A percentile compares a stretch with the other conserved stretches of the same genome.
phyloP scores from a whole-genome alignment of 139 green algal genomes.

The Nannochloris sp. region DNA sequence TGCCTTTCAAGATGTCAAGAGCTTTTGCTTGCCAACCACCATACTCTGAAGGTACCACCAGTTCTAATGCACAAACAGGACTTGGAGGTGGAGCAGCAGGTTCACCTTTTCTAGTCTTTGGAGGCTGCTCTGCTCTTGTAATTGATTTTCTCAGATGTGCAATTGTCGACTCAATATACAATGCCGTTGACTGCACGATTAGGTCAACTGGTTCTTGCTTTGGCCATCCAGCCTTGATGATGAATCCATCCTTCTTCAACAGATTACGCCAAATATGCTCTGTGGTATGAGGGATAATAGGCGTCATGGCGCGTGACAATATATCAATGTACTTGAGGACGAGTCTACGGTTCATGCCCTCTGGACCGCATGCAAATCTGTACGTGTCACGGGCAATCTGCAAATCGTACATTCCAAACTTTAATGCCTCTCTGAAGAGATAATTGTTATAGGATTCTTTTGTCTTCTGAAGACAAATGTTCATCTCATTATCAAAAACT shows the following conservation, averaged over 20 bases:
- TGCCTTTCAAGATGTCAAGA: conserved; percentile 2
- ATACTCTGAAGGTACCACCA: conserved; percentile 72
- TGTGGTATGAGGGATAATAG: conserved; percentile 85
- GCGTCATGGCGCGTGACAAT: conserved; percentile 67
- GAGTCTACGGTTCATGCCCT: conserved; percentile 72
- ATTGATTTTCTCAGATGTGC: conserved; percentile 65
- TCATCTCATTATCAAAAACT: conserved; percentile 92
- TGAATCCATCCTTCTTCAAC: conserved; percentile 45
- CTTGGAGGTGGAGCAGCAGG: conserved; percentile 5
- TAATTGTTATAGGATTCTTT: conserved; percentile 66
- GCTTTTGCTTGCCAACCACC: conserved; percentile 71
- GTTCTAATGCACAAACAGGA: conserved; percentile 35
- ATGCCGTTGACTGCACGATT: conserved; percentile 49
- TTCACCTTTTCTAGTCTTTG: conserved; percentile 69
- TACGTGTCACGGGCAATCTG: conserved; percentile 83
- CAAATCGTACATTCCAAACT: conserved; percentile 80
- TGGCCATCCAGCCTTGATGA: conserved; percentile 76
- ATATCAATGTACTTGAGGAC: conserved; percentile 72
- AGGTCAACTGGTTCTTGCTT: conserved; percentile 51
- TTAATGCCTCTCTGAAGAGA: conserved; percentile 92
- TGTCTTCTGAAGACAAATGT: conserved; percentile 47
- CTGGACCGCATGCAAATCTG: conserved; percentile 62
- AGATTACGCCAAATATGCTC: conserved; percentile 88
- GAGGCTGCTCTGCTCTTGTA: conserved; percentile 63
- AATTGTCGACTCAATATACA: conserved; percentile 41